Evolutionary conservation across 2,329 filamentous ascomycete genomes (phyloP), one percentile per base, ranked within the genome.

Genomic region (Colletotrichum orchidophilum): DNA sequence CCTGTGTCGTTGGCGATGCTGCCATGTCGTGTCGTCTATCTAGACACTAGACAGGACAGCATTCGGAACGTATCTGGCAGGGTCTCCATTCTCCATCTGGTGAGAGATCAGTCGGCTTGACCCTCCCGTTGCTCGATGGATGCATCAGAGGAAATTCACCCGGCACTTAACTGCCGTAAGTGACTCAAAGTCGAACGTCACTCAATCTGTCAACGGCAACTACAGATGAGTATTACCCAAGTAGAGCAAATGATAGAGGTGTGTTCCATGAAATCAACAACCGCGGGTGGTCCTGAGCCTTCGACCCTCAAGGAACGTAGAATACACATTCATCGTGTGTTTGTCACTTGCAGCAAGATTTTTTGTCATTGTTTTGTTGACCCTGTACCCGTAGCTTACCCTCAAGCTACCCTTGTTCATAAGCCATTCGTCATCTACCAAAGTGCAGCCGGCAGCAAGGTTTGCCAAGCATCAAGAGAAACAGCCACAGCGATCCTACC

Each of bases 341-440:
- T n/a, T n/a, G n/a, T n/a, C n/a, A n/a, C n/a, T 53, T 18, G 64
- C 64, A 65, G 21, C 53, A 70, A 50, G 39, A 49, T 54, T 70
- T 70, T 62, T 53, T 39, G n/a, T 65, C 55, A 66, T 61, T 65
- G 46, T 26, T 52, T 70, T 35, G 49, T 49, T 49, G 61, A 27
- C 35, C 60, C 50, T 60, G 24, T 59, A 26, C 31, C 66, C 27
- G 46, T 61, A 61, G 24, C 39, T 53, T 27, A 11, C 63, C 29
- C 35, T n/a, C 27, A 24, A 31, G 35, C 70, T 52, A 57, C 59
- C 50, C n/a, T 53, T 27, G 31, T 53, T 24, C 52, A 46, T 64
- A 24, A 49, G 29, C 59, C 31, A 60, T n/a, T 53, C 53, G 39
- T 52, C 57, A 27, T 29, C 52, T 58, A 70, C 59, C 52, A 39